Base-by-base conservation (phyloP, 192 early-diverging fungal genomes). In the Pecoramyces ruminantium region DNA sequence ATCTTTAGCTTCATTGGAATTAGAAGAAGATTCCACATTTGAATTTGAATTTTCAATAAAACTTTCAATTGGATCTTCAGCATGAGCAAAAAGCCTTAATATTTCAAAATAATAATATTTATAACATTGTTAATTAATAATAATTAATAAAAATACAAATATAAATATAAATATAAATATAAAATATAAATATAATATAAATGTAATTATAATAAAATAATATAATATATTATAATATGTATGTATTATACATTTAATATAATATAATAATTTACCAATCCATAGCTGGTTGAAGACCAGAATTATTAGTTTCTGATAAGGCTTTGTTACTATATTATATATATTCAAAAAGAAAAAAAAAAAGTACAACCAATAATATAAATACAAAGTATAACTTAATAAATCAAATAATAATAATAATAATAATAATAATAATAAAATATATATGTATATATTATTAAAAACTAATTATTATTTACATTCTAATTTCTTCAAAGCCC, bases 201-300 rank as follows among this genome's bases (percentile, higher is more conserved):
- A n/a, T n/a, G n/a, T n/a, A n/a, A n/a, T n/a, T n/a, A n/a, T n/a
- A n/a, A n/a, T n/a, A n/a, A n/a, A n/a, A n/a, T n/a, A n/a, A n/a
- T n/a, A n/a, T n/a, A n/a, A n/a, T n/a, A n/a, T n/a, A n/a, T n/a
- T n/a, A n/a, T n/a, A n/a, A n/a, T n/a, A n/a, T n/a, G n/a, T 34
- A 34, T 3, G 30, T 34, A 34, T 34, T 6, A 34, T 34, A 34
- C 30, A 34, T 34, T 34, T 34, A 6, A 34, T 34, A 34, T 11
- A 34, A 34, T 34, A n/a, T n/a, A n/a, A n/a, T n/a, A n/a, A 80
- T 82, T 34, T 86, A 93, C 95, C 95, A 96, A 81, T 96, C 94
- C 92, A 96, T 92, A 0, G 94, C 94, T 29, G 93, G 89, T 82
- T 95, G 94, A 38, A 95, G 84, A 38, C 95, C 94, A 30, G 91